Percentiles rank a stretch among this genome's conserved stretches.
These are phyloP conservation scores for Aspergillus homomorphus DNA, from an alignment of 495 filamentous ascomycete species.

Conservation along the genomic window DNA sequence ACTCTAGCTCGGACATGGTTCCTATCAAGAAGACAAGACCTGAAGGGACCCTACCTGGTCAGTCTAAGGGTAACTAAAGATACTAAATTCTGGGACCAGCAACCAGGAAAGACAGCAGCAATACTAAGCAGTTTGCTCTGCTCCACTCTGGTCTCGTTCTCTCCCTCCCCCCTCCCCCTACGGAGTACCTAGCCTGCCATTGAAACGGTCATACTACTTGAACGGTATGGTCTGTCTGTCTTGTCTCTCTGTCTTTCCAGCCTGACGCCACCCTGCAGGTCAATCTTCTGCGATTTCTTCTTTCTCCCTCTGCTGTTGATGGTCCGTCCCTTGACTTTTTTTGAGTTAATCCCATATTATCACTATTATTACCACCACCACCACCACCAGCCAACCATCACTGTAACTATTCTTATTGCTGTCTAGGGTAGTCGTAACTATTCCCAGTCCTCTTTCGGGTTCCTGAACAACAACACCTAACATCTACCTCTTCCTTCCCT, in stretches of 20 bases:
- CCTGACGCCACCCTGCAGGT: constrained; percentile 9
- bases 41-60: background rate
- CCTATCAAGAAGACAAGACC: background rate
- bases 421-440: background rate
- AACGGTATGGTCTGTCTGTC: background rate
- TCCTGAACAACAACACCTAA: background rate
- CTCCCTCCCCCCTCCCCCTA: constrained; percentile 8
- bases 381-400: no score
- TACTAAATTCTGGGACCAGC: background rate
- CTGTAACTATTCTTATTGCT: no score
- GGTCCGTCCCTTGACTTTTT: background rate
- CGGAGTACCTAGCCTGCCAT: background rate
- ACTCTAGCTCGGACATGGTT: background rate
- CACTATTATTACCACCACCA: no score
- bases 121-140: constrained; percentile 14
- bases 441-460: background rate
- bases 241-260: background rate
- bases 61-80: no score
- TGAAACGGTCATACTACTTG: background rate
- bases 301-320: background rate
- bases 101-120: background rate
- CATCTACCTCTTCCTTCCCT: background rate
- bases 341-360: background rate
- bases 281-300: background rate
- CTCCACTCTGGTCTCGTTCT: background rate